A percentile compares a stretch with the other conserved stretches of the same genome.
Evolutionary conservation across 2,329 filamentous ascomycete species (phyloP).

Genomic region (Fusarium decemcellulare): DNA sequence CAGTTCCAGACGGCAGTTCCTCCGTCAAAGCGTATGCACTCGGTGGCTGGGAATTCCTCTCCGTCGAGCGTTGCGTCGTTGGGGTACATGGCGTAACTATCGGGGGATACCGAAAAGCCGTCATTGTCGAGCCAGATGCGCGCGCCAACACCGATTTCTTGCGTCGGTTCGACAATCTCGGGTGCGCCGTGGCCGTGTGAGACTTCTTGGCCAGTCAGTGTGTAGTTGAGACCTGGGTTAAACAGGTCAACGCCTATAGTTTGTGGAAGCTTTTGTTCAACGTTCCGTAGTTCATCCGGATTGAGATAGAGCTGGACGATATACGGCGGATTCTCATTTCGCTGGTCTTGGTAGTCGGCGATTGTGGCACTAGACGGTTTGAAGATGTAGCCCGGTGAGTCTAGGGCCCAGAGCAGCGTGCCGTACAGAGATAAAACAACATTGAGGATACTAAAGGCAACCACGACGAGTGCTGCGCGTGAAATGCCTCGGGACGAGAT

Average conservation of each 20-base stretch:
- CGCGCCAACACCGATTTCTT: not conserved
- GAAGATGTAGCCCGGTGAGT: conserved; percentile 36
- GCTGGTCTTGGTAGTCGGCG: conserved; percentile 9
- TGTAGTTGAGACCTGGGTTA: conserved; percentile 33
- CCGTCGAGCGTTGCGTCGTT: rapidly evolving
- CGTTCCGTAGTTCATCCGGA: not conserved
- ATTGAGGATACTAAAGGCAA: conserved; percentile 28
- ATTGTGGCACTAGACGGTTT: not conserved
- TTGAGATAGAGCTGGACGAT: conserved; percentile 26
- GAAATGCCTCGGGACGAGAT: conserved; percentile 30
- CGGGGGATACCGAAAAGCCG: conserved; percentile 28
- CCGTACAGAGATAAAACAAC: conserved; percentile 25
- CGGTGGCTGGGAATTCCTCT: not conserved
- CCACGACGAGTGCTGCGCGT: conserved; percentile 19
- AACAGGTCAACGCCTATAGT: conserved; percentile 19
- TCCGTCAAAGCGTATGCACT: not conserved
- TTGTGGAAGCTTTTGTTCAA: conserved; percentile 5
- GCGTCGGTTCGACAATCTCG: not conserved
- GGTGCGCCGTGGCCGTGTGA: not conserved
- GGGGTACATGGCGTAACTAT: not conserved
- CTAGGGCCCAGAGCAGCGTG: conserved; percentile 34
- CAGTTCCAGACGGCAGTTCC: conserved; percentile 27
- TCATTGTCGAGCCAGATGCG: conserved; percentile 34
- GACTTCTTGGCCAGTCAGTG: conserved; percentile 10
- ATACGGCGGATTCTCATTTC: conserved; percentile 23